Evolutionary conservation across 148 eudicot genomes (phyloP), one percentile per base, ranked within the genome.

Genomic region (Spergularia marina): DNA sequence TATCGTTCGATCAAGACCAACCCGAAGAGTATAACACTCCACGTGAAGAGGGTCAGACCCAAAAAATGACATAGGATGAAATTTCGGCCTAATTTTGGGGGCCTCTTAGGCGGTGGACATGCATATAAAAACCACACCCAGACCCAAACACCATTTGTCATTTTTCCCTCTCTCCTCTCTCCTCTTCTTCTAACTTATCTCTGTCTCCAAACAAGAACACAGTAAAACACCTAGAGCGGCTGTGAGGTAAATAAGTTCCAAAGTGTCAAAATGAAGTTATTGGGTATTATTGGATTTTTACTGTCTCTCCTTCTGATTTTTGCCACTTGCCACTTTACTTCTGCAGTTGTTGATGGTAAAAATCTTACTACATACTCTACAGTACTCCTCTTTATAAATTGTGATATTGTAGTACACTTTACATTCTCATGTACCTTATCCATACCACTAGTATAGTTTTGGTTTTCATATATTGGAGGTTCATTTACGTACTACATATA

Each of bases 301-400:
- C 9, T 85, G 85, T 77, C 81, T 77, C 76, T 88, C 78, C 82
- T 90, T 47, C 71, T 77, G 0, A 5, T 85, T 40, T 82, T 68
- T 72, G 75, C 89, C 75, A 69, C 82, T 59, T 81, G 74, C 81
- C 80, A 76, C 75, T 20, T 77, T 30, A 75, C 86, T 77, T 82
- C 72, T 30, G 90, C 88, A 54, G 49, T 86, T 53, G 76, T 71
- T n/a, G 95, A 88, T 61, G 91, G 91, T 90, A 85, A 68, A 34
- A 15, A 41, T 25, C 10, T 12, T 16, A 23, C 14, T 65, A n/a
- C n/a, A n/a, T n/a, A 5, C 0, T 18, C 53, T n/a, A 15, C 9
- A n/a, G n/a, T n/a, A 6, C 21, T 66, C 25, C 5, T 12, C 12
- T 21, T 23, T 8, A 12, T 21, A 44, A 44, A 2, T 30, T 30